These are phyloP conservation scores for Scleroderma bovista DNA, from an alignment of 768 basidiomycete genomes.

Conservation along the genomic window DNA sequence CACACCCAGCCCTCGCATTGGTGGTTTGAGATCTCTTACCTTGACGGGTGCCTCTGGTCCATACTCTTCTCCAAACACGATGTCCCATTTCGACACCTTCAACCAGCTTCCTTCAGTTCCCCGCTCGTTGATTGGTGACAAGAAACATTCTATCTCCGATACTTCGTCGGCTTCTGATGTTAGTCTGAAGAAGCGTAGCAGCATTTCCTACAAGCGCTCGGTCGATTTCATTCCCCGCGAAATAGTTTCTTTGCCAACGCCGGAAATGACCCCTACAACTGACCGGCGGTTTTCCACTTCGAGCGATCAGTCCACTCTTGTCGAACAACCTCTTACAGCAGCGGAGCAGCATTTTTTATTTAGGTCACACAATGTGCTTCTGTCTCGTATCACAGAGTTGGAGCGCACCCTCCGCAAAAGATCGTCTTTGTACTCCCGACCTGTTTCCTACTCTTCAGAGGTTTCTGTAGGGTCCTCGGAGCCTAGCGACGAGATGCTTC, in stretches of 20 bases:
- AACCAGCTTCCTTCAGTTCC: constrained; percentile 4
- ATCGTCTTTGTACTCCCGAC: constrained; percentile 40
- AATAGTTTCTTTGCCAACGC: not conserved
- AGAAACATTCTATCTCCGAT: constrained; percentile 21
- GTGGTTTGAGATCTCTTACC: constrained; percentile 48
- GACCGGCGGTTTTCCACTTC: constrained; percentile 37
- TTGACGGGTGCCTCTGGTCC: constrained; percentile 31
- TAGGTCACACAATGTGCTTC: constrained; percentile 77
- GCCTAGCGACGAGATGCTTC: constrained; percentile 74
- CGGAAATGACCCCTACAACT: constrained; percentile 48
- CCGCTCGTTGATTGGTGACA: constrained; percentile 8
- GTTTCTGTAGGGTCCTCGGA: constrained; percentile 34
- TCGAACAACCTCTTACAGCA: constrained; percentile 51
- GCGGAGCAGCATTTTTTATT: constrained; percentile 84
- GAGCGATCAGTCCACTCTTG: constrained; percentile 13
- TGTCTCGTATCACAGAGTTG: constrained; percentile 76
- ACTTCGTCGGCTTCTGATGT: constrained; percentile 20
- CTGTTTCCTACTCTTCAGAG: constrained; percentile 47
- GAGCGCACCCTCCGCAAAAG: constrained; percentile 56
- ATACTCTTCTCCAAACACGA: constrained; percentile 18
- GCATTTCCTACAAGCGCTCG: constrained; percentile 69
- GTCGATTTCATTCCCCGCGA: constrained; percentile 58
- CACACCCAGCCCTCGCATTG: constrained; percentile 42
- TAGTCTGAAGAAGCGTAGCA: constrained; percentile 50
- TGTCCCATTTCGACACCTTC: not conserved